phyloP scores from a whole-genome alignment of 2,329 filamentous ascomycete species.

The Phyllosticta citriasiana region DNA sequence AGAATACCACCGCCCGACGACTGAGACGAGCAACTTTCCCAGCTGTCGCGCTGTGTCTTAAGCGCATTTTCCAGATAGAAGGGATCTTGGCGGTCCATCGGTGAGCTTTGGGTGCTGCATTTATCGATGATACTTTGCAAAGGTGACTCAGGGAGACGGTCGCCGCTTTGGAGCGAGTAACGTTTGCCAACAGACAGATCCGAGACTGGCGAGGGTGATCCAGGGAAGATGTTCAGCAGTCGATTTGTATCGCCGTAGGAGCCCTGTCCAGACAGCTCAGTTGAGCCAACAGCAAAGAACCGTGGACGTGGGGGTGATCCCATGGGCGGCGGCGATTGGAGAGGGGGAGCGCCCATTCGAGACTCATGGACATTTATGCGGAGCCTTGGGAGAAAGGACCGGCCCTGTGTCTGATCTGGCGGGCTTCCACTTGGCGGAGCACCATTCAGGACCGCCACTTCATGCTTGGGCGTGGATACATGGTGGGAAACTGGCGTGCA shows the following conservation, averaged over 20 bases:
- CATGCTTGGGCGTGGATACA: slow-evolving; percentile 14
- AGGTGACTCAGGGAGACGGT: neutral
- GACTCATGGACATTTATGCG: slow-evolving; percentile 11
- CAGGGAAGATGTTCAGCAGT: slow-evolving; percentile 2
- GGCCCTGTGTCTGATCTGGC: neutral
- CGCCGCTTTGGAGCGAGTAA: neutral
- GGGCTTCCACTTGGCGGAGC: neutral
- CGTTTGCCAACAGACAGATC: neutral
- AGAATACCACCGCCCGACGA: neutral
- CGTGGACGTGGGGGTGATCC: neutral
- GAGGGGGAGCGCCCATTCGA: slow-evolving; percentile 17
- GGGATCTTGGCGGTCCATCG: neutral
- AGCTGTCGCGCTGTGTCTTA: neutral
- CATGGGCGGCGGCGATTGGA: slow-evolving; percentile 16
- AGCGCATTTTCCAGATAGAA: neutral
- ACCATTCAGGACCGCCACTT: slow-evolving; percentile 17
- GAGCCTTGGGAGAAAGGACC: slow-evolving; percentile 3
- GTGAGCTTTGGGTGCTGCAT: neutral
- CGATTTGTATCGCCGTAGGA: slow-evolving; percentile 9
- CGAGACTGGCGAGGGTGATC: neutral
- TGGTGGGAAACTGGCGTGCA: neutral
- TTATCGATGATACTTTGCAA: neutral
- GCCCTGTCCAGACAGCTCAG: neutral
- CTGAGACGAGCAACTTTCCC: neutral
- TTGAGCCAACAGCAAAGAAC: slow-evolving; percentile 15